Conservation (phyloP, 345 rosid genomes). For the Bruguiera gymnorhiza region DNA sequence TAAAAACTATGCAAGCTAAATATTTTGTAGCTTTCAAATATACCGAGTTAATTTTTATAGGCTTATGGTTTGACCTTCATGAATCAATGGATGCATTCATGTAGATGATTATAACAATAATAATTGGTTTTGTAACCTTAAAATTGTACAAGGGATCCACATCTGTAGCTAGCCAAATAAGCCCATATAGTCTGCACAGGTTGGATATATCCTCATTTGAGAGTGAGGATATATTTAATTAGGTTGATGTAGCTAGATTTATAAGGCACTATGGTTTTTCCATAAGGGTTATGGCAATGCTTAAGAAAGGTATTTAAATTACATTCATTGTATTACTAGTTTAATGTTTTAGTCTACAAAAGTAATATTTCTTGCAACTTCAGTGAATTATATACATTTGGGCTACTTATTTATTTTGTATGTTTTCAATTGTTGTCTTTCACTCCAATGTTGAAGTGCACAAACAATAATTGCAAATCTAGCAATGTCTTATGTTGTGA, state of each 20-base stretch:
- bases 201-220: constrained; percentile 85
- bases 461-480: too few species aligned
- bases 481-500: too few species aligned
- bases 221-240: constrained; percentile 73
- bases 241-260: constrained; percentile 54
- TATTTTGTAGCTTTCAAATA: constrained; percentile 72
- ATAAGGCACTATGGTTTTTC: constrained; percentile 72
- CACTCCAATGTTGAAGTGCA: too few species aligned
- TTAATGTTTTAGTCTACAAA: too few species aligned
- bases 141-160: constrained; percentile 82
- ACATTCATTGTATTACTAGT: background rate
- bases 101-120: constrained; percentile 70
- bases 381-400: too few species aligned
- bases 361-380: too few species aligned
- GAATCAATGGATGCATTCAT: constrained; percentile 83
- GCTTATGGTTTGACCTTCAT: constrained; percentile 88
- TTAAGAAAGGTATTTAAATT: constrained; percentile 45
- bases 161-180: constrained; percentile 52
- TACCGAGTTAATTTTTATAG: constrained; percentile 86
- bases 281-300: constrained; percentile 80
- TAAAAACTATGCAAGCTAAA: constrained; percentile 77
- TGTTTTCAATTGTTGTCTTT: too few species aligned
- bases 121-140: constrained; percentile 67
- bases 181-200: constrained; percentile 74
- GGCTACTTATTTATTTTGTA: too few species aligned